These are phyloP conservation scores for Aureobasidium sp. DNA, from an alignment of 2,329 filamentous ascomycete genomes.

Conservation along the genomic window DNA sequence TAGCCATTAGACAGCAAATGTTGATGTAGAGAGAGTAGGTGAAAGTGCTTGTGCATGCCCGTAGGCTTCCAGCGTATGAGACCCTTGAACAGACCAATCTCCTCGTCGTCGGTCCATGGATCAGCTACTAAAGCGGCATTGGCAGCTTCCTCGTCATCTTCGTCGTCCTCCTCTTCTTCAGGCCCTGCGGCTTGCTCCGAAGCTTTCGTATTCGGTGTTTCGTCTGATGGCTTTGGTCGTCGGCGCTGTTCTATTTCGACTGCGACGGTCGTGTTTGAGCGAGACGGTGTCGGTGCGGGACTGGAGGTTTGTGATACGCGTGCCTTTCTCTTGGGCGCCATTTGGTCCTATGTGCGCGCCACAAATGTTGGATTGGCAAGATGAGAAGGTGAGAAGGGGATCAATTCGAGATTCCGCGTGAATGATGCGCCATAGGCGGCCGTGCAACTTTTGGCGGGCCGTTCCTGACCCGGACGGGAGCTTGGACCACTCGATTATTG, in stretches of 20 bases:
- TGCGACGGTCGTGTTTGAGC: constrained; percentile 22
- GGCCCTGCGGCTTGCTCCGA: background rate
- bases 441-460: background rate
- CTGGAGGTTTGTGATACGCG: constrained; percentile 49
- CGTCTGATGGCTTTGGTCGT: background rate
- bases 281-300: constrained; percentile 34
- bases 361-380: background rate
- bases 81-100: constrained; percentile 84
- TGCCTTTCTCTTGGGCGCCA: constrained; percentile 65
- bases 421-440: background rate
- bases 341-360: constrained; percentile 27
- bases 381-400: too few relatives aligned
- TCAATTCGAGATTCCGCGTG: background rate
- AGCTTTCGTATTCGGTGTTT: background rate
- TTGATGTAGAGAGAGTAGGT: constrained; percentile 67
- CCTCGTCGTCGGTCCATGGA: constrained; percentile 92
- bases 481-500: background rate
- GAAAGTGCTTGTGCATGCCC: constrained; percentile 89
- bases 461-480: background rate
- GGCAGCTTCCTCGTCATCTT: background rate
- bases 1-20: constrained; percentile 28
- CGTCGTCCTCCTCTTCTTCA: background rate
- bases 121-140: constrained; percentile 47
- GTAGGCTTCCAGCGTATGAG: constrained; percentile 96
- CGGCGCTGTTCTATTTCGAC: constrained; percentile 22